Base-by-base conservation (phyloP, 352 stramenopile genomes). In the Achlya hypogyna region DNA sequence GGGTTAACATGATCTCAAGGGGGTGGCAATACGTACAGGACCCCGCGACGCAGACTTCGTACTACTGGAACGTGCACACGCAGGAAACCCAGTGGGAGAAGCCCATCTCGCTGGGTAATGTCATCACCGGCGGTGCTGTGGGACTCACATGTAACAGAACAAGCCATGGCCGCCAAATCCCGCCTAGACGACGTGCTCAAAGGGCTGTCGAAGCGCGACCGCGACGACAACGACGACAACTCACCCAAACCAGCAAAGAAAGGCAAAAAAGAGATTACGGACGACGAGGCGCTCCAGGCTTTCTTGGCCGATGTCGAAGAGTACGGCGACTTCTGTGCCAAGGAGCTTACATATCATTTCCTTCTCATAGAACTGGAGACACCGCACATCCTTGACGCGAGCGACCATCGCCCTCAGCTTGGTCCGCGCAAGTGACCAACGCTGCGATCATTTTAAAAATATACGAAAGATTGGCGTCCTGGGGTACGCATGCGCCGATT, bases 51-150 rank as follows among this genome's bases (percentile, higher is more conserved):
- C 72, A 77, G 0, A 72, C 81, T 14, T 63, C 75, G 27, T 93
- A 91, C 73, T 93, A 81, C 54, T 93, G 84, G 84, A 86, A 93
- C 71, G 72, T 70, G 10, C 70, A 75, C n/a, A 86, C 82, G 29
- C 81, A 84, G n/a, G 81, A 87, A 60, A 91, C 84, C 29, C 83
- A 81, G 18, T 93, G 82, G 84, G 84, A 72, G 22, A 73, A 73
- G 34, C 84, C 68, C 20, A 78, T 87, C 14, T 81, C 78, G n/a
- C 71, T 90, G 27, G 67, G 83, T 92, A 69, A 4, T 20, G 22
- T 71, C 5, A 27, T 51, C 5, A 20, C 16, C 45, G 34, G 43
- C 22, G 10, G 10, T 43, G 16, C 23, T 1, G 23, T 16, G 22
- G 35, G 14, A 31, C 38, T 9, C n/a, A 62, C 1, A 34, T 31